Evolutionary conservation across 2,329 filamentous ascomycete species (phyloP).

Genomic region (Hymenoscyphus fructigenus): DNA sequence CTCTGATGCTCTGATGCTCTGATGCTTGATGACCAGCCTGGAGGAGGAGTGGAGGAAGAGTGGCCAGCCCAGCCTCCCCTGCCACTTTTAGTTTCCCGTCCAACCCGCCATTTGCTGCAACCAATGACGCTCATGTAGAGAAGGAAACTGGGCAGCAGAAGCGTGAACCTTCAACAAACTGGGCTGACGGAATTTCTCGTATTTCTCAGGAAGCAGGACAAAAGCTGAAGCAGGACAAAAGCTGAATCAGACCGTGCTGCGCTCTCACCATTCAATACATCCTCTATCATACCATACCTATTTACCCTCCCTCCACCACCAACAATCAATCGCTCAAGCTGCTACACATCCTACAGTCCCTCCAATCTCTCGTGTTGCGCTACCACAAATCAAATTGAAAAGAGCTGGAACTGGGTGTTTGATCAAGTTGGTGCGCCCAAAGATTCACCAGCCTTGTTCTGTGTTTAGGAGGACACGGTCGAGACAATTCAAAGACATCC

Average conservation of each 20-base stretch:
- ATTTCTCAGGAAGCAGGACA: background rate
- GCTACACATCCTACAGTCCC: background rate
- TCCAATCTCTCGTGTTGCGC: slow-evolving; percentile 1
- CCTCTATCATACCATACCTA: background rate
- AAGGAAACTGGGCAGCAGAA: background rate
- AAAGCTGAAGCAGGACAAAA: background rate
- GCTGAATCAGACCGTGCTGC: background rate
- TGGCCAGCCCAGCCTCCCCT: background rate
- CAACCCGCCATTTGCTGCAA: background rate
- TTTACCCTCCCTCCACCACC: background rate
- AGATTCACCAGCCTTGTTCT: background rate
- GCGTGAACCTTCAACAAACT: background rate
- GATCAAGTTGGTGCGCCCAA: background rate
- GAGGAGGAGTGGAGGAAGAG: too few species aligned
- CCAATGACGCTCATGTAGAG: slow-evolving; percentile 4
- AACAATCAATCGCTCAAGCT: background rate
- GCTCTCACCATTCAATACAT: background rate
- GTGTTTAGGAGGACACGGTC: background rate
- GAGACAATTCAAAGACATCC: slow-evolving; percentile 1
- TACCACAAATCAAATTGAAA: background rate
- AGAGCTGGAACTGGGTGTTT: background rate
- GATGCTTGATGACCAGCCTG: background rate
- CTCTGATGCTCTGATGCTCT: background rate
- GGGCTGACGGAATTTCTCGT: background rate
- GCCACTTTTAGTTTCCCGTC: slow-evolving; percentile 1